Evolutionary conservation across 495 filamentous ascomycete genomes (phyloP).

Genomic region (Podospora anserina): DNA sequence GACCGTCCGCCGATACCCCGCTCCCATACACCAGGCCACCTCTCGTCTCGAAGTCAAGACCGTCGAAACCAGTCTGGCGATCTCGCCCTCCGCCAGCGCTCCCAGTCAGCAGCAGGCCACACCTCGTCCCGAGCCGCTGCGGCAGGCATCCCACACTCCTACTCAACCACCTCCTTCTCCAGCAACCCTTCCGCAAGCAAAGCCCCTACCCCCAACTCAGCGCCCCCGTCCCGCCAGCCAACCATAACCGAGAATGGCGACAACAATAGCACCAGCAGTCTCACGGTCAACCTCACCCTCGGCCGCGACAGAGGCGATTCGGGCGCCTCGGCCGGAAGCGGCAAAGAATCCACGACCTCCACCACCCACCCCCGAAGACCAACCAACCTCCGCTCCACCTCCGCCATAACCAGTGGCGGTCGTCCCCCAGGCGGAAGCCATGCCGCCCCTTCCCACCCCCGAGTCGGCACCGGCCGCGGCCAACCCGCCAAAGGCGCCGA

Average conservation of each 20-base stretch:
- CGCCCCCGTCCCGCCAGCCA: conserved; percentile 29
- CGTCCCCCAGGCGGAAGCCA: conserved; percentile 29
- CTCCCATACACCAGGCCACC: conserved; percentile 55
- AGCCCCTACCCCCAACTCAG: conserved; percentile 31
- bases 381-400: conserved; percentile 47
- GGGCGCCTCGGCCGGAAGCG: conserved; percentile 35
- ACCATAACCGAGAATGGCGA: conserved; percentile 24
- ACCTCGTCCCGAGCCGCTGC: conserved; percentile 17
- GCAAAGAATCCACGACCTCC: conserved; percentile 29
- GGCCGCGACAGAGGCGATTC: conserved; percentile 41
- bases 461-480: conserved; percentile 29
- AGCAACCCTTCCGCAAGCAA: conserved; percentile 30
- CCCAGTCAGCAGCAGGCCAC: conserved; percentile 43
- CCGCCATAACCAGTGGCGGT: conserved; percentile 48
- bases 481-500: conserved; percentile 34
- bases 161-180: conserved; percentile 24
- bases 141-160: conserved; percentile 8
- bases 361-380: conserved; percentile 30
- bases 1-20: conserved; percentile 39
- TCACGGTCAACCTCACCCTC: conserved; percentile 7
- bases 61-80: conserved; percentile 47
- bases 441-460: conserved; percentile 13
- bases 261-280: background rate
- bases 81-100: conserved; percentile 47
- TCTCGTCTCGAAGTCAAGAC: conserved; percentile 48